phyloP scores from a whole-genome alignment of 2,329 filamentous ascomycete genomes.

The Incumbomyces lentus region DNA sequence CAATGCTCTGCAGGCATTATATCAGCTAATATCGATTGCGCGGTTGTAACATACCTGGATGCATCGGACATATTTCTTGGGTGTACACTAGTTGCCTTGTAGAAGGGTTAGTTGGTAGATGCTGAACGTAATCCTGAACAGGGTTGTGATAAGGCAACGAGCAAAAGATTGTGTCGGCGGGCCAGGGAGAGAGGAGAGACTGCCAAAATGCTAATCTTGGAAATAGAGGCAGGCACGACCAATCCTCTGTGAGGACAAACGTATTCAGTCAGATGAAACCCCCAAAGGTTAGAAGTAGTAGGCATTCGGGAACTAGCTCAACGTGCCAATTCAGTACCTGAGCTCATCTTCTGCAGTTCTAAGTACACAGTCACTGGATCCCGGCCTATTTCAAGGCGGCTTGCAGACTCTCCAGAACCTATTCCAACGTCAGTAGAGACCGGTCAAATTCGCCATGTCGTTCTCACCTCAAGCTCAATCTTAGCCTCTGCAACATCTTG shows the following conservation, averaged over 20 bases:
- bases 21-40: constrained; percentile 1
- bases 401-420: constrained; percentile 42
- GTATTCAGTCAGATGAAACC: neutral
- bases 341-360: constrained; percentile 16
- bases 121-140: no score
- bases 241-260: neutral
- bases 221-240: constrained; percentile 7
- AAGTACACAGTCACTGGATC: constrained; percentile 30
- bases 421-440: constrained; percentile 14
- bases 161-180: no score
- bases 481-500: constrained; percentile 97
- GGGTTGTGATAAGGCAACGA: no score
- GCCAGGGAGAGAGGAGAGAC: no score
- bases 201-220: neutral
- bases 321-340: constrained; percentile 6
- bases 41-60: neutral
- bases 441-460: neutral
- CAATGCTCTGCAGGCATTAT: constrained; percentile 9
- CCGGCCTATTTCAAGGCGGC: constrained; percentile 36
- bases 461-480: constrained; percentile 88
- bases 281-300: neutral
- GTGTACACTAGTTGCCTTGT: neutral
- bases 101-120: neutral
- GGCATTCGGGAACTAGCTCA: constrained; percentile 3
- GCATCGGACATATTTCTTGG: neutral